These are phyloP conservation scores for Hsuehochloa calcarea DNA, from an alignment of 176 grass and related monocot genomes.

Conservation along the genomic window DNA sequence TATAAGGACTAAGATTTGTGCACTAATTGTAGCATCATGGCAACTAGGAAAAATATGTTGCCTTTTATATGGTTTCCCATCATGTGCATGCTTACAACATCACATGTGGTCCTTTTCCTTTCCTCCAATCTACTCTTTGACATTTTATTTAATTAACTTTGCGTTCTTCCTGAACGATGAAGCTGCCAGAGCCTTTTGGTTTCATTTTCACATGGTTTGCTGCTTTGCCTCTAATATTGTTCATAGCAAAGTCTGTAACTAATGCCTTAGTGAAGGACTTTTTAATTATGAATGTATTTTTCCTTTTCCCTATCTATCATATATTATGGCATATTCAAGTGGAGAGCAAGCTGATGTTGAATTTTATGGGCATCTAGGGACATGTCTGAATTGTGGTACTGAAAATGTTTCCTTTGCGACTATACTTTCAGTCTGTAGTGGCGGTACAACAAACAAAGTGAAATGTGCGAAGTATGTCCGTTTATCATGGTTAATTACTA, in stretches of 20 bases:
- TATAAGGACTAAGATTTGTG: not conserved
- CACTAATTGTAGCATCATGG: not conserved
- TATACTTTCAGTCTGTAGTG: constrained; percentile 64
- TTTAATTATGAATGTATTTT: constrained; percentile 76
- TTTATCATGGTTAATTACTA: not conserved
- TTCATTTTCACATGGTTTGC: constrained; percentile 99
- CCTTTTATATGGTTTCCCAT: not conserved
- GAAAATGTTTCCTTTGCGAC: constrained; percentile 98
- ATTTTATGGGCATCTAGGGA: constrained; percentile 43
- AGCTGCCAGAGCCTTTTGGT: constrained; percentile 90
- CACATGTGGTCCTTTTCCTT: not conserved
- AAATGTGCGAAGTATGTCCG: constrained; percentile 84
- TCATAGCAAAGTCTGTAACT: constrained; percentile 49
- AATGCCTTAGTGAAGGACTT: constrained; percentile 86
- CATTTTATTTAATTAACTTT: constrained; percentile 24
- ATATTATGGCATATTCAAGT: not conserved
- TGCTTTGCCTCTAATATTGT: constrained; percentile 84
- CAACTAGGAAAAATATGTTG: not conserved
- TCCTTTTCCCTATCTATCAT: not conserved
- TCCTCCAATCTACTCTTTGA: constrained; percentile 43
- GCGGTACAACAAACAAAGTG: constrained; percentile 29
- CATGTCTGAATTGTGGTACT: constrained; percentile 83
- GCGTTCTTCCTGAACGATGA: constrained; percentile 24
- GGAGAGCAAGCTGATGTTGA: not conserved
- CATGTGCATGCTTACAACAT: not conserved